Percentiles rank a stretch among this genome's conserved stretches.
These are phyloP conservation scores for Penicillium sp. DNA, from an alignment of 2,329 filamentous ascomycete genomes.

Conservation along the genomic window DNA sequence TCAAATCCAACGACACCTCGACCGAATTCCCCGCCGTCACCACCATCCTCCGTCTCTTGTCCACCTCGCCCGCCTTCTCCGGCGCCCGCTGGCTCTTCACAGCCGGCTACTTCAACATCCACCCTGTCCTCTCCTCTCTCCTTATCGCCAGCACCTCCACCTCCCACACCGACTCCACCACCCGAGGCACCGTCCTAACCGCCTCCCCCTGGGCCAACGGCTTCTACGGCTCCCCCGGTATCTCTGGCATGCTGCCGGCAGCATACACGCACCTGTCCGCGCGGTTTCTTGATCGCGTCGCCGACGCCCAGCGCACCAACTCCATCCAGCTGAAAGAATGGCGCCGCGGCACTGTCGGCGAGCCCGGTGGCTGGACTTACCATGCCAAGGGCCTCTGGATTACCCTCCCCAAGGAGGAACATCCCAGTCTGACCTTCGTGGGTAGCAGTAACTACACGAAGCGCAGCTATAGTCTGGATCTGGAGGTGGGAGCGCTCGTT, in stretches of 20 bases:
- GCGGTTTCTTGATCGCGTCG: conserved; percentile 62
- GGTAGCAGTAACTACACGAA: conserved; percentile 95
- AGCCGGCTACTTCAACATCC: conserved; percentile 96
- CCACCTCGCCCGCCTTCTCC: conserved; percentile 50
- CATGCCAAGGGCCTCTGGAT: conserved; percentile 96
- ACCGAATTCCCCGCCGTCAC: conserved; percentile 81
- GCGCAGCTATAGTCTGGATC: conserved; percentile 79
- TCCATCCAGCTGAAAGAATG: conserved; percentile 75
- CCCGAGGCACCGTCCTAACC: conserved; percentile 72
- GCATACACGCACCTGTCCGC: conserved; percentile 84
- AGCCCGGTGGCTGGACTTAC: conserved; percentile 87
- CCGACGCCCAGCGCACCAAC: conserved; percentile 44
- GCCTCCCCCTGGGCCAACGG: conserved; percentile 90
- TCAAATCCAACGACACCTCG: conserved; percentile 62
- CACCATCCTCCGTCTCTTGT: conserved; percentile 61
- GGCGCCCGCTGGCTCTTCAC: conserved; percentile 88
- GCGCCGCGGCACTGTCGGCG: conserved; percentile 71
- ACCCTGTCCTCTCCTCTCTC: conserved; percentile 68
- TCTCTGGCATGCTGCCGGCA: conserved; percentile 80
- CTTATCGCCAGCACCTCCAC: conserved; percentile 59
- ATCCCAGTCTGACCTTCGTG: conserved; percentile 70
- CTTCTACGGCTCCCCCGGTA: conserved; percentile 78
- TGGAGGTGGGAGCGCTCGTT: conserved; percentile 80
- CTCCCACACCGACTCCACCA: conserved; percentile 26
- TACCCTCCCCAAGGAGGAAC: conserved; percentile 50